Conservation (phyloP, 306 rosid species). For the Prunus kanzakura region DNA sequence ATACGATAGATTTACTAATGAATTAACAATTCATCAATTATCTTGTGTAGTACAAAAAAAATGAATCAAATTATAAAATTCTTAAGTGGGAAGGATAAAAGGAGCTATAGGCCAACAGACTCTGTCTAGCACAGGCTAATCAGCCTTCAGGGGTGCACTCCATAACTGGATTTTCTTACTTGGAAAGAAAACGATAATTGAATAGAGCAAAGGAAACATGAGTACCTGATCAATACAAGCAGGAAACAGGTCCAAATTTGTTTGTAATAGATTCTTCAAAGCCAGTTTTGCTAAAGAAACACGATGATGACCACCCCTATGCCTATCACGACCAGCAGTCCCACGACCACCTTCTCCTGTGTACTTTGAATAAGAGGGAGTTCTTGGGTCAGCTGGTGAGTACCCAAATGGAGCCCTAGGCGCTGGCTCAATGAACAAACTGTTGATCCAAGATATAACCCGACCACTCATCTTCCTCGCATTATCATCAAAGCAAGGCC, state of each 20-base stretch:
- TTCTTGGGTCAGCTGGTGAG: slow-evolving; percentile 98
- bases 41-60: neutral
- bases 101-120: neutral
- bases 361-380: slow-evolving; percentile 89
- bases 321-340: slow-evolving; percentile 87
- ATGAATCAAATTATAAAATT: neutral
- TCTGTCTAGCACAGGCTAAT: neutral
- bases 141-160: neutral
- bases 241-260: slow-evolving; percentile 96
- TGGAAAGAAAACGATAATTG: neutral
- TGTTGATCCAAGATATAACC: slow-evolving; percentile 91
- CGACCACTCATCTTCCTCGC: slow-evolving; percentile 99
- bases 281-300: slow-evolving; percentile 89
- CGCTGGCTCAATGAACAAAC: slow-evolving; percentile 88
- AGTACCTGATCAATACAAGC: slow-evolving; percentile 97
- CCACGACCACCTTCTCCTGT: slow-evolving; percentile 86
- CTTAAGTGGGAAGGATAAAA: neutral
- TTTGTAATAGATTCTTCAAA: slow-evolving; percentile 83
- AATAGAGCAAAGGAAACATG: slow-evolving; percentile 11
- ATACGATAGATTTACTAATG: neutral
- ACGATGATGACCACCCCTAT: slow-evolving; percentile 81
- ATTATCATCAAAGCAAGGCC: slow-evolving; percentile 98
- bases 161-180: neutral
- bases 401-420: slow-evolving; percentile 97
- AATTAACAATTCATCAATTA: neutral